Evolutionary conservation across 2,329 filamentous ascomycete genomes (phyloP), one percentile per base, ranked within the genome.

Genomic region (Scopulariopsis brevicaulis): DNA sequence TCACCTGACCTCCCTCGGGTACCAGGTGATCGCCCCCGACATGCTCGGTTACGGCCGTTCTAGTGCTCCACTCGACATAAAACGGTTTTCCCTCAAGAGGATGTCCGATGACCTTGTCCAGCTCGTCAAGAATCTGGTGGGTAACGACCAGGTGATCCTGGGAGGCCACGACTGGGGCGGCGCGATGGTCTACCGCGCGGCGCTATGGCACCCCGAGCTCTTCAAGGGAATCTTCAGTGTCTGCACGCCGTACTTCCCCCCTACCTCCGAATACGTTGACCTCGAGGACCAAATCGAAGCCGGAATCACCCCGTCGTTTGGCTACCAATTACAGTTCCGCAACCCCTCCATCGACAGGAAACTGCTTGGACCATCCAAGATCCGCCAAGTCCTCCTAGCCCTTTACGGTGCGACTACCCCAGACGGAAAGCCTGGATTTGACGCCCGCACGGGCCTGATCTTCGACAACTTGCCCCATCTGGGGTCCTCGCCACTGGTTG

Each of bases 81-180:
- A n/a, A 22, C 28, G 18, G 56, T 94, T 90, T 71, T 81, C 80
- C 20, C 76, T 82, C 68, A 90, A 88, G 70, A 79, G 79, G 55
- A 81, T 85, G 60, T 79, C 85, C n/a, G 80, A 84, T 56, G 88
- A 93, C 65, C 80, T 95, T 60, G 85, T 82, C 15, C 81, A 81
- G 55, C 77, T 95, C 24, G 82, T 86, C 4, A 73, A 73, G 57
- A 77, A 83, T 59, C 69, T 68, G 25, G 62, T 66, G 55, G 53
- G 73, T 69, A 24, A 72, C 70, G 51, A 62, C 55, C 73, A 73
- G 59, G 86, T 96, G 65, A 85, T 96, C 59, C 79, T 96, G 18
- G 90, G 91, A 54, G 93, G 91, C 11, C 93, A 96, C 73, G 93
- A 97, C 73, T 96, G 93, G 89, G 93, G 93, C 69, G 91, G 89